Evolutionary conservation across 208 protist genomes (phyloP).

Genomic region (Leishmania gerbilli): DNA sequence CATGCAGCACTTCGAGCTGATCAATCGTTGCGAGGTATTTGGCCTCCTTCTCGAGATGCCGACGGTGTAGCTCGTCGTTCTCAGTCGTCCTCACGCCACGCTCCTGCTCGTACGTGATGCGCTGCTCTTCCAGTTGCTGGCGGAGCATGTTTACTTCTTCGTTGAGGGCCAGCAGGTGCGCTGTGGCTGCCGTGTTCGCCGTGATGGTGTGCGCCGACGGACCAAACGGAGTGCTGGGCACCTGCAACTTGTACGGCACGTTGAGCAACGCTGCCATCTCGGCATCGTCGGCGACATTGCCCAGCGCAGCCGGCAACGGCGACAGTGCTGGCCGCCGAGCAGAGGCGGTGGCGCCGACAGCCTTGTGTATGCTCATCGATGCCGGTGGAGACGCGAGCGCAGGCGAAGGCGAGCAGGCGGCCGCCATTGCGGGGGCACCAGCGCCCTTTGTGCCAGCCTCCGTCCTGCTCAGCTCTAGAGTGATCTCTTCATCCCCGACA

Average conservation of each 20-base stretch:
- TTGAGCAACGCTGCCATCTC: conserved; percentile 17
- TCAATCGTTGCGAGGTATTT: conserved; percentile 40
- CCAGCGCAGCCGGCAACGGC: not conserved
- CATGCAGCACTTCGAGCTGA: conserved; percentile 54
- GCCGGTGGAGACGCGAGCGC: not conserved
- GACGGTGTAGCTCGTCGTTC: conserved; percentile 38
- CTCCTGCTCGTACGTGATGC: conserved; percentile 59
- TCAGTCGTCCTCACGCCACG: conserved; percentile 38
- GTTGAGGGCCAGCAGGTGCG: conserved; percentile 47
- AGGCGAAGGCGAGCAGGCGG: not conserved
- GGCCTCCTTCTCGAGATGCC: conserved; percentile 30
- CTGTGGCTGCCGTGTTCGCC: conserved; percentile 12
- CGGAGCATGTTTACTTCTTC: conserved; percentile 61
- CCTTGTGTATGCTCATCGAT: conserved; percentile 12
- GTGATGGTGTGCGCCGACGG: conserved; percentile 11
- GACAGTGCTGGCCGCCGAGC: not conserved
- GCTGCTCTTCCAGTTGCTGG: conserved; percentile 69
- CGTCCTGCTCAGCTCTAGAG: conserved; percentile 1
- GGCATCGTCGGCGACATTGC: conserved; percentile 17
- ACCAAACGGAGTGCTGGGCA: conserved; percentile 7
- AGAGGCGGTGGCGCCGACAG: not conserved
- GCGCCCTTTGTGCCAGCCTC: not conserved
- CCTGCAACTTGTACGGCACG: conserved; percentile 29
- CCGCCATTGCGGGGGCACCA: not conserved
- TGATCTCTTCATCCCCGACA: not conserved